phyloP scores from a whole-genome alignment of 78 protist species.

The Dictyostelium capitatum region DNA sequence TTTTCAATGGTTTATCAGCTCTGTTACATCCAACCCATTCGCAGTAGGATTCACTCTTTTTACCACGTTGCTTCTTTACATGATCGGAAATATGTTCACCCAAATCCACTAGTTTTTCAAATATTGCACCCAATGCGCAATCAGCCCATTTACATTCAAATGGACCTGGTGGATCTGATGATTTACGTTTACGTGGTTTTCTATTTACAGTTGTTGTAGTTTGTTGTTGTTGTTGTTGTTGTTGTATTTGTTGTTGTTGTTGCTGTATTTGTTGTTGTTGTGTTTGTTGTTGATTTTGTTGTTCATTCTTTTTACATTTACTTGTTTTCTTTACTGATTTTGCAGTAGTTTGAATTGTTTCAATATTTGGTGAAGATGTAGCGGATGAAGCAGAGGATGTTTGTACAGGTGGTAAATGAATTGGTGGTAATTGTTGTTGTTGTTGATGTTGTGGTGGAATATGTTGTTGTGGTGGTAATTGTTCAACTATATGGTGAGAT shows the following conservation, averaged over 20 bases:
- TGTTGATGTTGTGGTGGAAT: neutral
- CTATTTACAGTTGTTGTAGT: constrained; percentile 11
- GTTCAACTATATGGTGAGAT: neutral
- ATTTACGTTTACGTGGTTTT: constrained; percentile 70
- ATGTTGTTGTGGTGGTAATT: neutral
- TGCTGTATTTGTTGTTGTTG: constrained; percentile 30
- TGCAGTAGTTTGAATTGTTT: too few species aligned
- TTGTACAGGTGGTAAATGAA: too few species aligned
- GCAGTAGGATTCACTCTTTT: constrained; percentile 66
- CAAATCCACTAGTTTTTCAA: constrained; percentile 32
- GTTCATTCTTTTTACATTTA: neutral
- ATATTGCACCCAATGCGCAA: constrained; percentile 33
- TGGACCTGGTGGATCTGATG: constrained; percentile 61
- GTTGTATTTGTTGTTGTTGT: neutral
- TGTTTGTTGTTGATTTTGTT: neutral
- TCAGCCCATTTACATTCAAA: constrained; percentile 82
- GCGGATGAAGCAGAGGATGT: neutral
- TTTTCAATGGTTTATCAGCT: constrained; percentile 68
- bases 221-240: neutral
- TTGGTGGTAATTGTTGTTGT: neutral
- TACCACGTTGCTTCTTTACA: constrained; percentile 66
- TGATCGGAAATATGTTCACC: constrained; percentile 76
- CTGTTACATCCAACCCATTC: constrained; percentile 74
- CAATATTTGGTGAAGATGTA: neutral
- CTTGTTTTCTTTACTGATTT: neutral